Evolutionary conservation across 495 filamentous ascomycete genomes (phyloP).

Genomic region (Penicillium subrubescens): DNA sequence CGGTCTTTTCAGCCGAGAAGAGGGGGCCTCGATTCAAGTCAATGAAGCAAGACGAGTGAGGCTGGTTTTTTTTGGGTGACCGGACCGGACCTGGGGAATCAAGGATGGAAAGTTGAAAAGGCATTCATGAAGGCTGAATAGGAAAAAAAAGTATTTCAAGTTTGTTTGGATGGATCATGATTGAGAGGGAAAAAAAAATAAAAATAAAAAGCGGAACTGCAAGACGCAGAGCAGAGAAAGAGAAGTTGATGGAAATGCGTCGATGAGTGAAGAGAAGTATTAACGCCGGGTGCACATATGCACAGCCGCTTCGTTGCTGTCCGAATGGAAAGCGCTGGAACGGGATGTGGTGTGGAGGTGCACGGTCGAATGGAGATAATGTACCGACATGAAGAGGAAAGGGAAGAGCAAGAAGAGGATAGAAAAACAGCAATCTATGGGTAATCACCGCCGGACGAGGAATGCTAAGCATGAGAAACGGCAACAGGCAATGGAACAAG

Average conservation of each 20-base stretch:
- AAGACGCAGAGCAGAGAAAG: constrained; percentile 25
- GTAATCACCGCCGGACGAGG: constrained; percentile 34
- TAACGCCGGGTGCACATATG: constrained; percentile 24
- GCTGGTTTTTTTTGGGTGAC: neutral
- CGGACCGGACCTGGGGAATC: neutral
- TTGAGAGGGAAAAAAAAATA: too few species aligned
- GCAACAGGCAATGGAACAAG: constrained; percentile 15
- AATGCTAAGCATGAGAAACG: constrained; percentile 32
- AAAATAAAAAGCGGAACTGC: constrained; percentile 16
- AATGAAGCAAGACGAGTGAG: neutral
- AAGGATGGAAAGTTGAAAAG: neutral
- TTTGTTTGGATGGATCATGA: constrained; percentile 7
- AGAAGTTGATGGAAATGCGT: constrained; percentile 9
- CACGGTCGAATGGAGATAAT: constrained; percentile 28
- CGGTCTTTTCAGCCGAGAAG: neutral
- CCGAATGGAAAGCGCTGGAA: constrained; percentile 11
- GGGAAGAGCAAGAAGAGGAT: constrained; percentile 16
- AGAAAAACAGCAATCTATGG: constrained; percentile 36
- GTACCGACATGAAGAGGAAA: constrained; percentile 30
- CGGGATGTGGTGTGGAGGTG: constrained; percentile 25
- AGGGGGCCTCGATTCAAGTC: neutral
- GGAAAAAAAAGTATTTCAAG: constrained; percentile 25
- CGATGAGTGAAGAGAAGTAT: constrained; percentile 20
- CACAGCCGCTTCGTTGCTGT: neutral
- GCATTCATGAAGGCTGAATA: constrained; percentile 2